Percentiles rank a stretch among this genome's conserved stretches.
Evolutionary conservation across 2,329 filamentous ascomycete genomes (phyloP).

Genomic region (Aureobasidium uvarum): DNA sequence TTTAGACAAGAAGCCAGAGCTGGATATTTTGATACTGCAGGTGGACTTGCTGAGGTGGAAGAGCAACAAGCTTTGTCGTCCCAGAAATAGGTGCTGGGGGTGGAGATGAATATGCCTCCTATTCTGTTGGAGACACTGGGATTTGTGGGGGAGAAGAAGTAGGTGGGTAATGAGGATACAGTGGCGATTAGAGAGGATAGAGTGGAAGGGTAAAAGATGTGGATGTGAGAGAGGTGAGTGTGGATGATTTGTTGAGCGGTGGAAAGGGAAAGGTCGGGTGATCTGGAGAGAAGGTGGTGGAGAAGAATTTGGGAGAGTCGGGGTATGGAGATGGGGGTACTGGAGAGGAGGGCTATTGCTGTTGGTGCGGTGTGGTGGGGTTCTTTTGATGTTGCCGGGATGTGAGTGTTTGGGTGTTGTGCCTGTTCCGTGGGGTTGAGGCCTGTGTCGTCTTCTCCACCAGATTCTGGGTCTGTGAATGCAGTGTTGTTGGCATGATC

Average conservation of each 20-base stretch:
- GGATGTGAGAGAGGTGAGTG: conserved; percentile 54
- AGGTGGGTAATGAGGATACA: conserved; percentile 47
- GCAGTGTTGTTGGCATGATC: not conserved
- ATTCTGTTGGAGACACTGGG: conserved; percentile 49
- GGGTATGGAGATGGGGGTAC: conserved; percentile 48
- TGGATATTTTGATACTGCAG: conserved; percentile 12
- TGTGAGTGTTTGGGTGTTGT: not conserved
- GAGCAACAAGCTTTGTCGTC: conserved; percentile 45
- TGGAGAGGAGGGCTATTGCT: conserved; percentile 57
- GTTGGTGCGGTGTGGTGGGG: conserved; percentile 38
- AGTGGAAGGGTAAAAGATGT: conserved; percentile 57
- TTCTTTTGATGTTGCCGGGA: not conserved
- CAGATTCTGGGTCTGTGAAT: too few species aligned
- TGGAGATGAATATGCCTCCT: conserved; percentile 55
- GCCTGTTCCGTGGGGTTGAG: too few species aligned
- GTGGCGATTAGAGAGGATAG: conserved; percentile 52
- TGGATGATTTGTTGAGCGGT: conserved; percentile 36
- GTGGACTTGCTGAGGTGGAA: not conserved
- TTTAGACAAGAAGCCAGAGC: conserved; percentile 31
- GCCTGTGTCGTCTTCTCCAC: too few species aligned
- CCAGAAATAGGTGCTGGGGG: conserved; percentile 57
- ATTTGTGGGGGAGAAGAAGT: conserved; percentile 52
- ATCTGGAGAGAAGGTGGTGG: not conserved
- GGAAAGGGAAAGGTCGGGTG: not conserved
- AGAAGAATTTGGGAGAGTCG: conserved; percentile 46